A percentile compares a stretch with the other conserved stretches of the same genome.
Conservation (phyloP, 306 rosid species). For the Sophora flavescens region DNA sequence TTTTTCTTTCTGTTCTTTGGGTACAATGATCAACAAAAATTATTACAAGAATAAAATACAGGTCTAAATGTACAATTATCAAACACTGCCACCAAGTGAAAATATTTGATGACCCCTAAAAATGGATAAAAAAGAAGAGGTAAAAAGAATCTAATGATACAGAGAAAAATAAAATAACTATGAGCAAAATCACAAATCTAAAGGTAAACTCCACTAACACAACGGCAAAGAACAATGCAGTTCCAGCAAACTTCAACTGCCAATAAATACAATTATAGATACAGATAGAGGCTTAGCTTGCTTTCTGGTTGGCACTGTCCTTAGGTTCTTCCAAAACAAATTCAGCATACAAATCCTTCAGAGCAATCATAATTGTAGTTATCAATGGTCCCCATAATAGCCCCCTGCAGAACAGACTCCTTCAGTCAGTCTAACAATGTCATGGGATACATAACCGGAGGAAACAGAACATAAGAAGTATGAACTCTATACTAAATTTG, state of each 20-base stretch:
- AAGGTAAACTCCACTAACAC: slow-evolving; percentile 41
- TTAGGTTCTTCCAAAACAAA: slow-evolving; percentile 77
- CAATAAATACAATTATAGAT: slow-evolving; percentile 42
- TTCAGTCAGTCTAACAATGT: slow-evolving; percentile 25
- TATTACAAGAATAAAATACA: slow-evolving; percentile 41
- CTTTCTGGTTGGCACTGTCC: slow-evolving; percentile 55
- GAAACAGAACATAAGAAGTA: neutral
- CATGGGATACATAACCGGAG: slow-evolving; percentile 1
- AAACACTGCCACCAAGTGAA: slow-evolving; percentile 47
- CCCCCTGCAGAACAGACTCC: slow-evolving; percentile 68
- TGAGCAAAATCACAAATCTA: slow-evolving; percentile 37
- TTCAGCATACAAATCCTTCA: slow-evolving; percentile 88
- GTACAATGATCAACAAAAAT: slow-evolving; percentile 43
- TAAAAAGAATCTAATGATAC: slow-evolving; percentile 38
- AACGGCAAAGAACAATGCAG: slow-evolving; percentile 48
- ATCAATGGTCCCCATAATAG: slow-evolving; percentile 98
- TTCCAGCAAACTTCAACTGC: slow-evolving; percentile 47
- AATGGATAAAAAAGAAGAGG: slow-evolving; percentile 23
- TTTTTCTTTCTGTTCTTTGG: slow-evolving; percentile 23
- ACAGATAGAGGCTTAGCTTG: slow-evolving; percentile 42
- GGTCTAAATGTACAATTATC: slow-evolving; percentile 44
- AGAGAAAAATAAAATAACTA: slow-evolving; percentile 17
- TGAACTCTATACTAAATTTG: too few species aligned
- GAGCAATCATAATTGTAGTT: slow-evolving; percentile 91
- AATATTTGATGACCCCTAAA: slow-evolving; percentile 48